A percentile compares a stretch with the other conserved stretches of the same genome.
These are phyloP conservation scores for Glycine latifolia DNA, from an alignment of 306 rosid species.

Conservation along the genomic window DNA sequence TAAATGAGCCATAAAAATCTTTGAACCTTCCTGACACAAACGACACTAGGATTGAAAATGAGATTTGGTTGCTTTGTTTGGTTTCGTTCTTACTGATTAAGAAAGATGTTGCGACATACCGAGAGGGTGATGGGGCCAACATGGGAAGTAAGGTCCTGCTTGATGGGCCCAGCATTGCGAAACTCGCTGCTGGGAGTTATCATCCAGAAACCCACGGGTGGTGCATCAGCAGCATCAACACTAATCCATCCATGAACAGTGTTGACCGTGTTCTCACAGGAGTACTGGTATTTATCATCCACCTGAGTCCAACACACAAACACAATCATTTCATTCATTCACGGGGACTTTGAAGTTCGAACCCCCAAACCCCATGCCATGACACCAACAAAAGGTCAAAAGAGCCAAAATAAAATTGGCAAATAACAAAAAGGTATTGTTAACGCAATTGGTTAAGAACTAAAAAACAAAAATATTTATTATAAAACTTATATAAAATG, in stretches of 20 bases:
- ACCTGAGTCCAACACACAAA: constrained; percentile 58
- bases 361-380: neutral
- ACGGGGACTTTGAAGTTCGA: neutral
- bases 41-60: too few species aligned
- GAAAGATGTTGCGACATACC: constrained; percentile 43
- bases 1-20: too few species aligned
- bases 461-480: too few species aligned
- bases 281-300: constrained; percentile 94
- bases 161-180: constrained; percentile 79
- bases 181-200: constrained; percentile 80
- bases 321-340: constrained; percentile 27
- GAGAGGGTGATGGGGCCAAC: constrained; percentile 78
- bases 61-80: too few species aligned
- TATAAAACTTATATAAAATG: too few species aligned
- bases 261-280: constrained; percentile 64
- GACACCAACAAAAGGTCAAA: too few species aligned
- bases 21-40: too few species aligned
- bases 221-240: constrained; percentile 44
- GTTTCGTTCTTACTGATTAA: too few species aligned
- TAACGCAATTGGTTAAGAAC: too few species aligned
- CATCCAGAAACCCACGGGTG: constrained; percentile 80
- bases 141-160: constrained; percentile 94
- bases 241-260: constrained; percentile 79
- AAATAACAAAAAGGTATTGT: neutral
- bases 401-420: neutral